Base-by-base conservation (phyloP, 208 protist genomes). In the Wallacemonas sp. region DNA sequence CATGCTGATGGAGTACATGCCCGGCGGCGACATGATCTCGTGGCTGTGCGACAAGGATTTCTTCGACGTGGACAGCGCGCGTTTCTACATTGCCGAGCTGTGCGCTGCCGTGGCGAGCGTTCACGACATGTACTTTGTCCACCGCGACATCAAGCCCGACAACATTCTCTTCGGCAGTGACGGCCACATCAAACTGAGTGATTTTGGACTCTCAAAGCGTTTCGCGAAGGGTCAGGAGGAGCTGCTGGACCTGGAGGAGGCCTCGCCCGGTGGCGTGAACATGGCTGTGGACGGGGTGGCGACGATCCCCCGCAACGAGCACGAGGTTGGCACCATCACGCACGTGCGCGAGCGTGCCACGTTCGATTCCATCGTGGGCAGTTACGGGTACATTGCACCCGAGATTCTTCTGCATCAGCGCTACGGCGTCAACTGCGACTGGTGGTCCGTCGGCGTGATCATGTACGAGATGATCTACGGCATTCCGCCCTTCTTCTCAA, bases 71-170 rank as follows among this genome's bases (percentile, higher is more conserved):
- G 81, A 85, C 30, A 88, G 77, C 58, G 90, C 92, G 11, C 83
- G 88, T 26, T 97, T 97, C 72, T 98, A 97, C 75, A 93, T 96
- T 70, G 92, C 92, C 0, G 94, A 98, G 78, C 74, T 98, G 30
- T 95, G 87, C 43, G 78, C 80, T 14, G 94, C 94, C 0, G 92
- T 98, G 48, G 80, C 87, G 2, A 94, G 87, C 62, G 87, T 98
- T 39, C 94, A 98, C 61, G 72, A 66, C n/a, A 97, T 96, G 90
- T 78, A 81, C 43, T 95, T 94, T 79, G 90, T 93, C 0, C 90
- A 97, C 63, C 90, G 97, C 46, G 98, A 99, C 78, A 97, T 99
- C 76, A 99, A 99, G 62, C 98, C 98, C 0, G 98, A 99, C 72
- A 99, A 99, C 76, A 88, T 99, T 30, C 91, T 99, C n/a, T 83